Conservation (phyloP, 331 rosid genomes). For the Pyracantha coccinea region DNA sequence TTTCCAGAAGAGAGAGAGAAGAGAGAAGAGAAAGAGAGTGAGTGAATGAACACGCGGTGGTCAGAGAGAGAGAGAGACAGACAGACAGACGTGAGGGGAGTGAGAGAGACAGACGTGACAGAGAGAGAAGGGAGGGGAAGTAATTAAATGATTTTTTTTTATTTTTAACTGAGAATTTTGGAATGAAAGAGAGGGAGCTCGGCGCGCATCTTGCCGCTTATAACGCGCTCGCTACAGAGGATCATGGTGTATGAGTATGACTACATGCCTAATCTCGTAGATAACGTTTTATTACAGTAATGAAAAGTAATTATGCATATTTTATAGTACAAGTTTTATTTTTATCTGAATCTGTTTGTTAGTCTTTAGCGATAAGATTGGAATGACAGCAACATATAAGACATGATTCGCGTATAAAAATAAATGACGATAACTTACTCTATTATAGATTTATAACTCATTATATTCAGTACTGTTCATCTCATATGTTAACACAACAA, state of each 20-base stretch:
- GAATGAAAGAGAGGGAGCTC: neutral
- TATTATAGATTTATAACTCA: too few species aligned
- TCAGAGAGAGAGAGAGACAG: conserved; percentile 2
- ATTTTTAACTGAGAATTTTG: neutral
- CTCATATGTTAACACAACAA: too few species aligned
- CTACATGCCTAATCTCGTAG: too few species aligned
- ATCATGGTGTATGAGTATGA: conserved; percentile 15
- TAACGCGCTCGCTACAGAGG: conserved; percentile 24
- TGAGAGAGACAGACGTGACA: neutral
- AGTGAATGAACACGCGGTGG: conserved; percentile 31
- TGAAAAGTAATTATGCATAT: too few species aligned
- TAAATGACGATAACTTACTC: too few species aligned
- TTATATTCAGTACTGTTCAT: too few species aligned
- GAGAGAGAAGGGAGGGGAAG: neutral
- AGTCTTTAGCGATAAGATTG: too few species aligned
- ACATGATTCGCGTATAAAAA: too few species aligned
- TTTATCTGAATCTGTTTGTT: too few species aligned
- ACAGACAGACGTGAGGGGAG: conserved; percentile 13
- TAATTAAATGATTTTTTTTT: neutral
- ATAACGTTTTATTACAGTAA: too few species aligned
- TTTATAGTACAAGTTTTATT: too few species aligned
- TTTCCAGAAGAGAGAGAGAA: conserved; percentile 27
- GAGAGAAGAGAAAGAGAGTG: neutral
- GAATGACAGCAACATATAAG: too few species aligned
- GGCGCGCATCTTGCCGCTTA: conserved; percentile 39